Base-by-base conservation (phyloP, 2,329 filamentous ascomycete species). In the Cladorrhinum sp. region DNA sequence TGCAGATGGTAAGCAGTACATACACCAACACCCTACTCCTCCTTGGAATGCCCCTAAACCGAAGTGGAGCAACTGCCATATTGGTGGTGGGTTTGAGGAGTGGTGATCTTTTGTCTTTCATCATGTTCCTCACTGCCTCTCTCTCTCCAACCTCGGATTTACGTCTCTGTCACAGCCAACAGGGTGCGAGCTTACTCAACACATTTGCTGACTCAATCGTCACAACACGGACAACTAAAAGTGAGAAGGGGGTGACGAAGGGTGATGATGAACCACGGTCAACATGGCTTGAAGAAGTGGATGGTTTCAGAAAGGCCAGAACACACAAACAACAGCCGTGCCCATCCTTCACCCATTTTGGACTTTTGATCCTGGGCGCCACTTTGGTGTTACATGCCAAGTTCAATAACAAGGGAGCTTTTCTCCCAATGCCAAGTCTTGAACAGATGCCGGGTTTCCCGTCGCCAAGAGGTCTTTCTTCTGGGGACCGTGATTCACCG, bases 41-140 rank as follows among this genome's bases (percentile, higher is more conserved):
- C 18, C 68, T 64, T 18, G 66, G 68, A 8, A 68, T 38, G 54
- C 64, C 51, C 16, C 59, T 56, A 45, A 68, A 60, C 13, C 41
- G 64, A 8, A 65, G 8, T 2, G 61, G 65, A 23, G 57, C 23
- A 27, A 36, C 45, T 3, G 59, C 51, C 60, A 66, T 63, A n/a
- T n/a, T n/a, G 50, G 53, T 38, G 38, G 58, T 60, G 29, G 58
- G 60, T 49, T 65, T 67, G 20, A 62, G 62, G 50, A 22, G 27
- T 29, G 51, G 29, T 54, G 27, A 22, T 54, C 10, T 54, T 23
- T 36, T 53, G 29, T 36, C 27, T 13, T 36, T 36, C 29, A 13
- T 32, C 51, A n/a, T n/a, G n/a, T n/a, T n/a, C n/a, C n/a, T n/a
- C n/a, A n/a, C 7, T 36, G n/a, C n/a, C 27, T 38, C 27, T 18